Evolutionary conservation across 169 alveolate species (phyloP), one percentile per base, ranked within the genome.

Genomic region (Plasmodium chabaudi): DNA sequence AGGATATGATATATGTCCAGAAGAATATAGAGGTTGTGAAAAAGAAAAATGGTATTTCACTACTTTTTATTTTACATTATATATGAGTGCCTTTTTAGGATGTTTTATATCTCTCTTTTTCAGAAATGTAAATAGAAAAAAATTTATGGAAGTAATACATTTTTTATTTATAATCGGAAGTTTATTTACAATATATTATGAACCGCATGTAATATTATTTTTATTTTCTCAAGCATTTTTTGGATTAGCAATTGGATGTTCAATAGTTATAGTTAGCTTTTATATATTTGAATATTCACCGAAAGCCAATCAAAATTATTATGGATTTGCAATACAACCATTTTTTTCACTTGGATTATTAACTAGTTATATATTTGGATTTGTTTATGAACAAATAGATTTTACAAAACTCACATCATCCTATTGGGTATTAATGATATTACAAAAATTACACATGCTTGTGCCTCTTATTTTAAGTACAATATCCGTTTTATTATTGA

Each of bases 161-260:
- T 82, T 44, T 23, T 60, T 82, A n/a, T 82, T 21, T 46, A 82
- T 82, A 3, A 56, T 82, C 25, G 84, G 90, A 42, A 69, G 90
- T 27, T 15, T 68, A 44, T 68, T 82, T 42, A 47, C 90, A 9
- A 13, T 82, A 12, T 82, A 77, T 49, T 63, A 19, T 51, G n/a
- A 56, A 10, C 86, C 90, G 6, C 90, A 82, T 60, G 44, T 82
- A 15, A 49, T 82, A 5, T 23, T 82, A 55, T 68, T 68, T 57
- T 82, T 82, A 82, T 82, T 68, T 44, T 53, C 84, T 12, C 86
- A 82, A 68, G 90, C 90, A 5, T 56, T 82, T 42, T 82, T 69
- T 44, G 90, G 90, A 13, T 49, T 82, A 82, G 61, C 90, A 13
- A 68, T 82, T n/a, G 90, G 90, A 68, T 69, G 63, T 2, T 39